phyloP scores from a whole-genome alignment of 805 yeast species.

The Blastobotrys terrestris region DNA sequence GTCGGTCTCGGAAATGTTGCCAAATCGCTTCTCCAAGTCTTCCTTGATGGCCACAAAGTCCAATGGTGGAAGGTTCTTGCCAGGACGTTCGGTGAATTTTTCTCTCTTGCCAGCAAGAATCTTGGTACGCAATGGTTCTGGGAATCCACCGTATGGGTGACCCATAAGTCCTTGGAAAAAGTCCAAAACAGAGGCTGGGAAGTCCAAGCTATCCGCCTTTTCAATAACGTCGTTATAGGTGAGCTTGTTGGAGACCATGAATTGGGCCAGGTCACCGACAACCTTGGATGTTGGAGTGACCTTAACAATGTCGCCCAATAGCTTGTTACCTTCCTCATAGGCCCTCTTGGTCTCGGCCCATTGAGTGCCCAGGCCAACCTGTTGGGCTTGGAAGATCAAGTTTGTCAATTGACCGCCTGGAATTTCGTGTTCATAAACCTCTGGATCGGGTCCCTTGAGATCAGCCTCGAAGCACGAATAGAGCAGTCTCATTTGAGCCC shows the following conservation, averaged over 20 bases:
- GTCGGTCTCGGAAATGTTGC: constrained; percentile 75
- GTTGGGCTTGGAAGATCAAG: constrained; percentile 97
- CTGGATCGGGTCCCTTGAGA: constrained; percentile 99
- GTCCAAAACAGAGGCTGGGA: constrained; percentile 98
- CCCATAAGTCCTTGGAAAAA: constrained; percentile 99
- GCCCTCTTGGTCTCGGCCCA: constrained; percentile 96
- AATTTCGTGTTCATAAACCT: constrained; percentile 95
- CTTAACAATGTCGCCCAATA: constrained; percentile 94
- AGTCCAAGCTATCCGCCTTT: constrained; percentile 85
- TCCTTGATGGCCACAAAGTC: constrained; percentile 65
- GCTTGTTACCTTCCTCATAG: constrained; percentile 81
- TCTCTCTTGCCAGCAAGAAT: constrained; percentile 87
- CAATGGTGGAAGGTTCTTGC: constrained; percentile 80
- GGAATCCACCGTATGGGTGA: constrained; percentile 99
- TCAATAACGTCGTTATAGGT: constrained; percentile 77
- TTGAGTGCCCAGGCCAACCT: constrained; percentile 93
- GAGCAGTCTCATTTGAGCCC: constrained; percentile 98
- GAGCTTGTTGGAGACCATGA: constrained; percentile 94
- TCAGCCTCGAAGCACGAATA: constrained; percentile 98
- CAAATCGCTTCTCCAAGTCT: constrained; percentile 73
- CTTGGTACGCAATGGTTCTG: constrained; percentile 94
- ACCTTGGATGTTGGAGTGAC: constrained; percentile 99
- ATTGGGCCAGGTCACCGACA: constrained; percentile 99
- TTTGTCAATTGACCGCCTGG: constrained; percentile 99
- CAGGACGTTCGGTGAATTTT: constrained; percentile 86